phyloP scores from a whole-genome alignment of 768 basidiomycete genomes.

The Lentinula lateritia region DNA sequence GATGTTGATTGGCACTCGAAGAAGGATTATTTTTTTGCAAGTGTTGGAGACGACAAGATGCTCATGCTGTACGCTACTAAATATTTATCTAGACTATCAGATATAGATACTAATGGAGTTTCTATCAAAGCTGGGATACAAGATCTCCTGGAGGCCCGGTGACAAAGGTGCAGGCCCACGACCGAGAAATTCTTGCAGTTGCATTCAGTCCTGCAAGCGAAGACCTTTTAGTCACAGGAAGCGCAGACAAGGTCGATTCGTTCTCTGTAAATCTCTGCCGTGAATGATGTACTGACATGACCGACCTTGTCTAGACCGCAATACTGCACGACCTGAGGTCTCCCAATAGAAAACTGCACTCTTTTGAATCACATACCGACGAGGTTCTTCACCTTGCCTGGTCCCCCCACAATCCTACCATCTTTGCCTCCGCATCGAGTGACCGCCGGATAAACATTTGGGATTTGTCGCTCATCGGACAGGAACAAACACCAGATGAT shows the following conservation, averaged over 20 bases:
- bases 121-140: constrained; percentile 79
- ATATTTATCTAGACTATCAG: not conserved
- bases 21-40: constrained; percentile 81
- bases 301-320: constrained; percentile 54
- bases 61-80: constrained; percentile 72
- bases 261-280: not conserved
- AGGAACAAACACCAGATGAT: constrained; percentile 96
- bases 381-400: constrained; percentile 92
- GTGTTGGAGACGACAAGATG: constrained; percentile 94
- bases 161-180: constrained; percentile 77
- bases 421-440: constrained; percentile 93
- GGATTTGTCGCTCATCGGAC: constrained; percentile 88
- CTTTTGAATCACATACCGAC: constrained; percentile 90
- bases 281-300: not conserved
- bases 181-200: constrained; percentile 85
- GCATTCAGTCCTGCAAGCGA: constrained; percentile 83
- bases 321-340: constrained; percentile 82
- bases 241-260: constrained; percentile 76
- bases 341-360: constrained; percentile 73
- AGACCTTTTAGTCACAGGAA: constrained; percentile 82
- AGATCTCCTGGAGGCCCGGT: constrained; percentile 65
- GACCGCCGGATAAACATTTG: constrained; percentile 93
- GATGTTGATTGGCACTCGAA: constrained; percentile 95
- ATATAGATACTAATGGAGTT: constrained; percentile 1
- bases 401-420: constrained; percentile 89